Percentiles rank a stretch among this genome's conserved stretches.
phyloP scores from a whole-genome alignment of 306 rosid genomes.

The Ziziphus jujuba region DNA sequence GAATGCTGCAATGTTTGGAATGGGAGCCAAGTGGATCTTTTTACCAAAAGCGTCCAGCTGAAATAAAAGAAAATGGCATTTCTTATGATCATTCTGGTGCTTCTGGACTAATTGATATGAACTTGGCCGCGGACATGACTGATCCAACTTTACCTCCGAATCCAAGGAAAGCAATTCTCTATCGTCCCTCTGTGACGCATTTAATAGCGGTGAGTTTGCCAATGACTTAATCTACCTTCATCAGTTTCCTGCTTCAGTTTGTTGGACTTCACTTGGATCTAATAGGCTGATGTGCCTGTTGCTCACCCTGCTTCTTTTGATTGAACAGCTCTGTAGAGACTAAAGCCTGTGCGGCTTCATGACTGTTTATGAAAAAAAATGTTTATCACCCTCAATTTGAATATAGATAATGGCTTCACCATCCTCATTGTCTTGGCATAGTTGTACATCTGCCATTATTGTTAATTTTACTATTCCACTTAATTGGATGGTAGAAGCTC shows the following conservation, averaged over 20 bases:
- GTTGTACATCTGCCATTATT: no score
- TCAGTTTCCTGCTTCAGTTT: conserved; percentile 1
- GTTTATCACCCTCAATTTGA: background rate
- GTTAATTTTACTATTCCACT: no score
- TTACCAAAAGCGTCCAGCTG: conserved; percentile 61
- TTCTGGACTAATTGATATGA: conserved; percentile 83
- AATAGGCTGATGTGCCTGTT: background rate
- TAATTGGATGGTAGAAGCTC: no score
- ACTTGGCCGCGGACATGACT: conserved; percentile 78
- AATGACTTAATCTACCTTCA: background rate
- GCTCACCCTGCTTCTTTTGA: conserved; percentile 1
- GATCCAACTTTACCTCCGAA: conserved; percentile 86
- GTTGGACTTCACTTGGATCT: background rate
- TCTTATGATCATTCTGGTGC: conserved; percentile 77
- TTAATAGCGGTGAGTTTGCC: conserved; percentile 74
- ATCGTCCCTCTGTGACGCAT: conserved; percentile 90
- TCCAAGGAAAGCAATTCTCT: conserved; percentile 87
- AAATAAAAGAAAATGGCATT: conserved; percentile 63
- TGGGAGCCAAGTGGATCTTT: conserved; percentile 92
- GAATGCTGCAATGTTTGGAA: conserved; percentile 96
- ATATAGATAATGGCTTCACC: background rate
- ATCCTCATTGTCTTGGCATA: no score
- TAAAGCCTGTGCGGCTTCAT: no score
- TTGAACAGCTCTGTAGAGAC: background rate
- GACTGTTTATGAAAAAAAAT: background rate